These are phyloP conservation scores for Coemansia sp. DNA, from an alignment of 192 early-diverging fungal species.

Conservation along the genomic window DNA sequence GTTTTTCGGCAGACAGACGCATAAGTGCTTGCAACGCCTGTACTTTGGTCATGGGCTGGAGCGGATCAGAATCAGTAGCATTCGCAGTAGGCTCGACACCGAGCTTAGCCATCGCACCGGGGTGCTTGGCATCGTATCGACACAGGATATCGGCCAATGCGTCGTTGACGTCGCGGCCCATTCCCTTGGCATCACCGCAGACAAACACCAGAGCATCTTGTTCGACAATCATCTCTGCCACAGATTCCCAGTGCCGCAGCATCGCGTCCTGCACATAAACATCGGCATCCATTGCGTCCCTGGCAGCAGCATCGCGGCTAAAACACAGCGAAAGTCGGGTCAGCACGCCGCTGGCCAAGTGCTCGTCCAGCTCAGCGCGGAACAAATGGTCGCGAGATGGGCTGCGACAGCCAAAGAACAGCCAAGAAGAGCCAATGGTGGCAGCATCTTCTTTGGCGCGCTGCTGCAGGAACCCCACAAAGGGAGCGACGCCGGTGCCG, in stretches of 20 bases:
- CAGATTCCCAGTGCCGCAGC: constrained; percentile 50
- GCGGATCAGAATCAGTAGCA: background rate
- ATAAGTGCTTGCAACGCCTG: constrained; percentile 56
- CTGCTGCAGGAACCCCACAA: constrained; percentile 85
- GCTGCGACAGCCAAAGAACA: constrained; percentile 86
- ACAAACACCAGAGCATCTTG: constrained; percentile 71
- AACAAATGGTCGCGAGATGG: constrained; percentile 70
- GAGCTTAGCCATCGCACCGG: constrained; percentile 39
- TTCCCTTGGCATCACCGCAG: constrained; percentile 84
- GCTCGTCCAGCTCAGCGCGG: constrained; percentile 60
- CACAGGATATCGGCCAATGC: constrained; percentile 67
- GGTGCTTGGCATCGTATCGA: constrained; percentile 43
- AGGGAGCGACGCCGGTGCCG: constrained; percentile 95
- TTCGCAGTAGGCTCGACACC: constrained; percentile 14
- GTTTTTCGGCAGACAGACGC: constrained; percentile 53
- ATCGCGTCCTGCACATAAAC: constrained; percentile 88
- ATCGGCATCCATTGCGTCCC: constrained; percentile 42
- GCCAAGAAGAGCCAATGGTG: constrained; percentile 31
- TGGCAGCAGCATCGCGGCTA: constrained; percentile 61
- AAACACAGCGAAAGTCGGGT: constrained; percentile 61
- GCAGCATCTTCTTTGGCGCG: constrained; percentile 48
- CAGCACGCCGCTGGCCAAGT: constrained; percentile 53
- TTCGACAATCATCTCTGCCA: constrained; percentile 61
- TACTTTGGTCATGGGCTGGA: background rate
- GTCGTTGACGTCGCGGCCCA: constrained; percentile 85